These are phyloP conservation scores for Parachaetomium inaequale DNA, from an alignment of 495 filamentous ascomycete species.

Conservation along the genomic window DNA sequence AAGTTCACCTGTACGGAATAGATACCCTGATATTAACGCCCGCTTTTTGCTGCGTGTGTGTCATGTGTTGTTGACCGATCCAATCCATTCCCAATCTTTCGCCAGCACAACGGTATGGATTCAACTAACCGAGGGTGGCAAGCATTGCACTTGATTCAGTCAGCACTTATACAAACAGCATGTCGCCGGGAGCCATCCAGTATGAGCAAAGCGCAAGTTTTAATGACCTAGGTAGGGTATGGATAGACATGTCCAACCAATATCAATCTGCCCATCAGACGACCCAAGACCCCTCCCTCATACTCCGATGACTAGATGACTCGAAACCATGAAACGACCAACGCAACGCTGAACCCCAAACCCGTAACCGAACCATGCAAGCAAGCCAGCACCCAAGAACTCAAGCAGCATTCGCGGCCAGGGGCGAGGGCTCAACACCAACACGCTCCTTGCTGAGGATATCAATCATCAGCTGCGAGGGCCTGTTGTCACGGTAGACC, in stretches of 20 bases:
- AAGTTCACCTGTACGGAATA: slow-evolving; percentile 8
- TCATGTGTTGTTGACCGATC: not conserved
- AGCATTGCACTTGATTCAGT: too few relatives aligned
- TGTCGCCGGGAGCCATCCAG: not conserved
- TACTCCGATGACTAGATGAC: not conserved
- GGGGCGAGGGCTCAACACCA: slow-evolving; percentile 69
- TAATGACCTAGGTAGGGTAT: not conserved
- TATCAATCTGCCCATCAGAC: slow-evolving; percentile 2
- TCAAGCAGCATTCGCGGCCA: slow-evolving; percentile 39
- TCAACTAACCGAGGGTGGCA: not conserved
- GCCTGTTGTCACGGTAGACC: slow-evolving; percentile 71
- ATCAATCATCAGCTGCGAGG: slow-evolving; percentile 82
- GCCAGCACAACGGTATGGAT: too few relatives aligned
- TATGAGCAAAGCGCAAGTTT: not conserved
- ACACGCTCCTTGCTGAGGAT: slow-evolving; percentile 91
- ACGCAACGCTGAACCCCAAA: slow-evolving; percentile 8
- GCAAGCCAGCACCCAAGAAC: slow-evolving; percentile 4
- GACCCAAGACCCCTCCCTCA: not conserved
- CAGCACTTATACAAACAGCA: too few relatives aligned
- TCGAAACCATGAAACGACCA: slow-evolving; percentile 1
- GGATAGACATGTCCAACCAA: not conserved
- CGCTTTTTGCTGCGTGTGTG: not conserved
- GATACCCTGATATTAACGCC: slow-evolving; percentile 8
- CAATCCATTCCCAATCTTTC: too few relatives aligned
- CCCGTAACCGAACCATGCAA: slow-evolving; percentile 10